Conservation (phyloP, 2,329 filamentous ascomycete genomes). For the Aspergillus sp. region DNA sequence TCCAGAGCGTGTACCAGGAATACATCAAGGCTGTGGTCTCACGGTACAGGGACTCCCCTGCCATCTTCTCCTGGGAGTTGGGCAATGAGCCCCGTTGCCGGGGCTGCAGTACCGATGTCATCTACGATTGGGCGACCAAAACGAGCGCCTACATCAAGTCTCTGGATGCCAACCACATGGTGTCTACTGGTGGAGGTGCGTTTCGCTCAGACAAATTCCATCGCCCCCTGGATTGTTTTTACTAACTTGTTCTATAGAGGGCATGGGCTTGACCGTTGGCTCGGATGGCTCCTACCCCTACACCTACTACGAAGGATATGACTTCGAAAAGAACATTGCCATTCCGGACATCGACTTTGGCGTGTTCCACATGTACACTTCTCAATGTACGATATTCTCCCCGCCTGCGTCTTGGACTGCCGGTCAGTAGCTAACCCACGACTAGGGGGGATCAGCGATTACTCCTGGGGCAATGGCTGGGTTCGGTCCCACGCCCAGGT, state of each 20-base stretch:
- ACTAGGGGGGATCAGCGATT: constrained; percentile 25
- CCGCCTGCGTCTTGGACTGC: not conserved
- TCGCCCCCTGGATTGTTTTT: no score
- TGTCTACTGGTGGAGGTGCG: constrained; percentile 56
- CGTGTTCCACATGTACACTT: constrained; percentile 45
- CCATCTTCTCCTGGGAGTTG: constrained; percentile 60
- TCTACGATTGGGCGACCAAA: constrained; percentile 52
- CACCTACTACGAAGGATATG: constrained; percentile 40
- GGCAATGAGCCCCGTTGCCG: constrained; percentile 58
- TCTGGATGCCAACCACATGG: constrained; percentile 52
- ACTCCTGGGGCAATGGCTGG: constrained; percentile 40
- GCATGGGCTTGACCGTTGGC: constrained; percentile 40
- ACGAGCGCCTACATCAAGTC: constrained; percentile 55
- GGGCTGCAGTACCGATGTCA: constrained; percentile 48
- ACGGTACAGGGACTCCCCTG: constrained; percentile 49
- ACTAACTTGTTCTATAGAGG: no score
- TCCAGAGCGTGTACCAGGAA: constrained; percentile 50
- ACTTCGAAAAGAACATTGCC: constrained; percentile 44
- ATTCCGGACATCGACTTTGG: constrained; percentile 49
- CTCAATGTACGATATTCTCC: constrained; percentile 26
- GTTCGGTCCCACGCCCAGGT: constrained; percentile 36
- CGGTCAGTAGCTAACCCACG: no score
- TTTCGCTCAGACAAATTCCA: no score
- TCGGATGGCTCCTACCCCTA: constrained; percentile 48
- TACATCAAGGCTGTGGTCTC: constrained; percentile 53